These are phyloP conservation scores for Talaromyces rugulosus DNA, from an alignment of 2,329 filamentous ascomycete genomes.

Conservation along the genomic window DNA sequence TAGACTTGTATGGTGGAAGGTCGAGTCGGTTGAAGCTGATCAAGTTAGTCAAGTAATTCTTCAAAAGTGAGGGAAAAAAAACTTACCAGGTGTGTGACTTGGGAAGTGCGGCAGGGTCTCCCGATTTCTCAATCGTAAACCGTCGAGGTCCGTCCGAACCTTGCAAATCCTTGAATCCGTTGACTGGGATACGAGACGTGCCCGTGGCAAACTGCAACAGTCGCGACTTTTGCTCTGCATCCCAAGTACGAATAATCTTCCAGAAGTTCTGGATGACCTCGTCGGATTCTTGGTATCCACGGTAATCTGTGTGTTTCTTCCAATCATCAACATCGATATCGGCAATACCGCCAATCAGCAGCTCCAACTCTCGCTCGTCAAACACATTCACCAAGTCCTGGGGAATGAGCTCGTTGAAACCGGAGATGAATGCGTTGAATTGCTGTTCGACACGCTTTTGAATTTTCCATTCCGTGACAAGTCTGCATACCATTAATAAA, in stretches of 20 bases:
- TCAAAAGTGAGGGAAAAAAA: neutral
- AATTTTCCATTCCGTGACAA: conserved; percentile 99
- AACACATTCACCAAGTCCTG: conserved; percentile 97
- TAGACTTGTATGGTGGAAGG: conserved; percentile 84
- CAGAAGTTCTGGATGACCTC: conserved; percentile 98
- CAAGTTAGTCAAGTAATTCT: neutral
- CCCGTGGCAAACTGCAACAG: conserved; percentile 95
- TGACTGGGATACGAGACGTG: conserved; percentile 95
- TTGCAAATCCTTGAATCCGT: conserved; percentile 98
- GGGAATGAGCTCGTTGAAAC: conserved; percentile 96
- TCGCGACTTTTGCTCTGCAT: conserved; percentile 96
- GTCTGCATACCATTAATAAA: conserved; percentile 36
- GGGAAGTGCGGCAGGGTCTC: conserved; percentile 82
- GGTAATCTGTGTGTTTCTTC: conserved; percentile 99
- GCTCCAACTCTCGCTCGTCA: conserved; percentile 92
- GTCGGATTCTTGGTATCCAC: conserved; percentile 95
- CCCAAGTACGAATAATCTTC: conserved; percentile 92
- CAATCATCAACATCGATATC: conserved; percentile 99
- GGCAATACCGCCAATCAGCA: conserved; percentile 97
- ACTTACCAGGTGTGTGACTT: conserved; percentile 96
- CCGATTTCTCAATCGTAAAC: conserved; percentile 97
- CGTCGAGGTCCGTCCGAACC: conserved; percentile 91
- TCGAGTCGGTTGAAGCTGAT: conserved; percentile 95
- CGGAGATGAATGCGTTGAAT: conserved; percentile 95
- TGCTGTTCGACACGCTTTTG: conserved; percentile 98